Evolutionary conservation across 164 flowering plant species (phyloP).

Genomic region (Vitis riparia): DNA sequence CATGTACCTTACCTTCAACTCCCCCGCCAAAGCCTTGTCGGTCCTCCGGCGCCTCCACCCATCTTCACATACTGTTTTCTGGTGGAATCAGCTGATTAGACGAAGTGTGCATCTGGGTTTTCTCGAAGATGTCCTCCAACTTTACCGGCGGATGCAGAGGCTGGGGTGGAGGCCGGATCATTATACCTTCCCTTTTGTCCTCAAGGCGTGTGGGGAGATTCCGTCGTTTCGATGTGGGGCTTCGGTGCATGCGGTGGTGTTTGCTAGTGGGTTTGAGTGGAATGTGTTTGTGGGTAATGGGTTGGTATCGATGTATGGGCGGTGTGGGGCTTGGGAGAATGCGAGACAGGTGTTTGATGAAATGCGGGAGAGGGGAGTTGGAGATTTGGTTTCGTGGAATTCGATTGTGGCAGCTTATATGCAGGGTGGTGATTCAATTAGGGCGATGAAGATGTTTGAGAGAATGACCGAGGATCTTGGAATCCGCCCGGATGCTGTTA

Average conservation of each 20-base stretch:
- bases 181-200: conserved; percentile 55
- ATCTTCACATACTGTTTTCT: conserved; percentile 28
- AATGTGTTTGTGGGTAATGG: conserved; percentile 78
- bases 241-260: conserved; percentile 43
- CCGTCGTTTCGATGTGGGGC: conserved; percentile 33
- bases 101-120: conserved; percentile 20
- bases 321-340: conserved; percentile 41
- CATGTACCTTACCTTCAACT: conserved; percentile 27
- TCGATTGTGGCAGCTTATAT: conserved; percentile 58
- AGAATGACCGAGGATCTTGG: conserved; percentile 20
- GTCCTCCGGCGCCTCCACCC: conserved; percentile 27
- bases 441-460: conserved; percentile 45
- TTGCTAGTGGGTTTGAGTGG: conserved; percentile 42
- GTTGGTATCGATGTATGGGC: conserved; percentile 59
- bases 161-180: conserved; percentile 46
- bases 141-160: conserved; percentile 34
- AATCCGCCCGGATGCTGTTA: conserved; percentile 52
- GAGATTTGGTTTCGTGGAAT: conserved; percentile 72
- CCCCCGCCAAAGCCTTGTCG: conserved; percentile 25
- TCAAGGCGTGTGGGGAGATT: conserved; percentile 58
- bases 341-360: conserved; percentile 63
- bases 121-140: conserved; percentile 16
- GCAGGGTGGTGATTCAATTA: conserved; percentile 36
- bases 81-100: conserved; percentile 52
- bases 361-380: conserved; percentile 40